Conservation (phyloP, 1,284 basidiomycete genomes). For the Malassezia equina region DNA sequence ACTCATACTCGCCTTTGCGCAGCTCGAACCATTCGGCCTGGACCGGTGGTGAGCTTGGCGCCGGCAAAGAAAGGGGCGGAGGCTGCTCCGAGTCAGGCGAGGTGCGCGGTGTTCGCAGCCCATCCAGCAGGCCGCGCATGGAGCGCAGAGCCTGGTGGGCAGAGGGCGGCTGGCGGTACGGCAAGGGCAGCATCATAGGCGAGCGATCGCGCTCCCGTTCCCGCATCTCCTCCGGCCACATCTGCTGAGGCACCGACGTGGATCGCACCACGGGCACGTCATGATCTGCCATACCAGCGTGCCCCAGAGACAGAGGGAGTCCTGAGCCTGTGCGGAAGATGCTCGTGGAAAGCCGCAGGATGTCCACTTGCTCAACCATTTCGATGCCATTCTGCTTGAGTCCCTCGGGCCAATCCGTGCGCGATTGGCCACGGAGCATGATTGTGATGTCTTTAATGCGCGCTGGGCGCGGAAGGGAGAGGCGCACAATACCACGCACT, state of each 20-base stretch:
- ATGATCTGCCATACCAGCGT: neutral
- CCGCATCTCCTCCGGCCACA: constrained; percentile 4
- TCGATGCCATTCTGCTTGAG: constrained; percentile 70
- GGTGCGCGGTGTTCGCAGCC: constrained; percentile 9
- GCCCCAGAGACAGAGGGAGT: constrained; percentile 11
- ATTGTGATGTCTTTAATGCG: constrained; percentile 76
- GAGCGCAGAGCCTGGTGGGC: neutral
- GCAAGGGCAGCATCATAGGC: neutral
- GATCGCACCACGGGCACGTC: neutral
- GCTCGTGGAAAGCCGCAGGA: constrained; percentile 63
- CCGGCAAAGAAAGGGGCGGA: neutral
- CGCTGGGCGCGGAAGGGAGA: constrained; percentile 70
- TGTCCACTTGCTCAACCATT: constrained; percentile 65
- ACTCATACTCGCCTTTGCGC: constrained; percentile 80
- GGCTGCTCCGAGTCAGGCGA: neutral
- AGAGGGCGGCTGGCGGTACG: neutral
- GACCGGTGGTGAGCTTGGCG: neutral
- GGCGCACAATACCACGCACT: constrained; percentile 73
- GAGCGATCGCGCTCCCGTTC: neutral
- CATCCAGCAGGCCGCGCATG: constrained; percentile 10
- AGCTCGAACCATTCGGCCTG: constrained; percentile 72
- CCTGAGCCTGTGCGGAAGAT: constrained; percentile 58
- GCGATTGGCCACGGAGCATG: constrained; percentile 61
- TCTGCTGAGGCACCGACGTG: neutral
- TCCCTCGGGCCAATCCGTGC: constrained; percentile 74